These are phyloP conservation scores for Pogostemon cablin DNA, from an alignment of 257 asterid species.

Conservation along the genomic window DNA sequence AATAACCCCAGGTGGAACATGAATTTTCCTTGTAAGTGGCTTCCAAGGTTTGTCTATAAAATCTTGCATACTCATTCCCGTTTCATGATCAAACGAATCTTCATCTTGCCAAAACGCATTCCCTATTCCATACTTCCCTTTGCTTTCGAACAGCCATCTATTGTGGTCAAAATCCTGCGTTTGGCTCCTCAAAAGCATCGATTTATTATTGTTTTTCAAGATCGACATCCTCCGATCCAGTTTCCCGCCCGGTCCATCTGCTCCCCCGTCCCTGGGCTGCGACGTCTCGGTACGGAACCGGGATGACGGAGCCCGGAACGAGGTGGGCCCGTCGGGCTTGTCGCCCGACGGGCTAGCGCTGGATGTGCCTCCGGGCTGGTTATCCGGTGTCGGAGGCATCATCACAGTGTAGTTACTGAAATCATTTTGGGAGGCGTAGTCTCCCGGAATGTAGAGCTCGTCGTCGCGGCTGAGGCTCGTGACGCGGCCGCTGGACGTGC, in stretches of 20 bases:
- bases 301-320: constrained; percentile 44
- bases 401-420: constrained; percentile 74
- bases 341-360: constrained; percentile 43
- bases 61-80: constrained; percentile 93
- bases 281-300: constrained; percentile 57
- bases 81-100: constrained; percentile 68
- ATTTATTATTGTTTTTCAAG: constrained; percentile 59
- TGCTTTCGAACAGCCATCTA: constrained; percentile 87
- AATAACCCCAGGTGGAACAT: constrained; percentile 64
- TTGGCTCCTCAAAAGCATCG: constrained; percentile 85
- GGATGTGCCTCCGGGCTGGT: constrained; percentile 64
- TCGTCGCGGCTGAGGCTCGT: constrained; percentile 75
- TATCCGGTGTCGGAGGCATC: constrained; percentile 97
- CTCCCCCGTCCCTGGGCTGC: constrained; percentile 38
- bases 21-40: constrained; percentile 82
- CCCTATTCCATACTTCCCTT: constrained; percentile 94
- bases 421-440: constrained; percentile 50
- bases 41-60: constrained; percentile 98
- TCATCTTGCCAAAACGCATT: constrained; percentile 90
- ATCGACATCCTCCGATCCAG: constrained; percentile 73
- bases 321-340: constrained; percentile 76
- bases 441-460: constrained; percentile 57
- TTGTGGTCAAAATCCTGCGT: constrained; percentile 95
- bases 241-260: constrained; percentile 40
- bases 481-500: constrained; percentile 76